Evolutionary conservation across 179 eudicot species (phyloP).

Genomic region (Drosera spatulata): DNA sequence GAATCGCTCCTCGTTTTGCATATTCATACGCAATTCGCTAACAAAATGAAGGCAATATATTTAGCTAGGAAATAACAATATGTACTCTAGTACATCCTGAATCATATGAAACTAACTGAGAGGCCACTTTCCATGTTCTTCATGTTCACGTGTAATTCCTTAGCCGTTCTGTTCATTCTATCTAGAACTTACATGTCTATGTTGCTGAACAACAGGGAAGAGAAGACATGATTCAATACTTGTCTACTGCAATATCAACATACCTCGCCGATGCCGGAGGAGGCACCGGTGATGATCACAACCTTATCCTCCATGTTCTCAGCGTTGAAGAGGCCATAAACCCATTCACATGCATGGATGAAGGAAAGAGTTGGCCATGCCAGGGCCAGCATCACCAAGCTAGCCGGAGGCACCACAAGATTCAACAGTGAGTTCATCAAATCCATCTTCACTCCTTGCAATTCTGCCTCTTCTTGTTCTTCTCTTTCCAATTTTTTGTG

Average conservation of each 20-base stretch:
- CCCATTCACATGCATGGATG: constrained; percentile 58
- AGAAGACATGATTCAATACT: too few relatives aligned
- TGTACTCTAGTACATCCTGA: too few relatives aligned
- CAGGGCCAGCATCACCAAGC: constrained; percentile 63
- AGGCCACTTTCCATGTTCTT: too few relatives aligned
- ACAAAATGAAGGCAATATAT: too few relatives aligned
- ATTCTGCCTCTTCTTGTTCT: too few relatives aligned
- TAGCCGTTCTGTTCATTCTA: too few relatives aligned
- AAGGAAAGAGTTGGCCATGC: constrained; percentile 82
- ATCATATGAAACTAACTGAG: too few relatives aligned
- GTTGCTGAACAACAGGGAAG: too few relatives aligned
- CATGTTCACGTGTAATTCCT: too few relatives aligned
- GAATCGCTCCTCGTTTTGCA: constrained; percentile 65
- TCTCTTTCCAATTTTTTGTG: too few relatives aligned
- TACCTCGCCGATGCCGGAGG: constrained; percentile 90
- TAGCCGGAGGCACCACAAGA: constrained; percentile 70
- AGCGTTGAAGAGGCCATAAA: constrained; percentile 29
- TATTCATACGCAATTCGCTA: constrained; percentile 92
- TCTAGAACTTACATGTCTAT: too few relatives aligned
- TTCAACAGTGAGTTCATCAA: constrained; percentile 40
- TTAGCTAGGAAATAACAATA: too few relatives aligned
- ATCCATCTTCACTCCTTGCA: constrained; percentile 31
- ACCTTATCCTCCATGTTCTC: constrained; percentile 61
- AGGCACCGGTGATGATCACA: constrained; percentile 83
- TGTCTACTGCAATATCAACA: not conserved